A percentile compares a stretch with the other conserved stretches of the same genome.
These are phyloP conservation scores for Pseudozyma tsukubaensis DNA, from an alignment of 1,284 basidiomycete genomes.

Conservation along the genomic window DNA sequence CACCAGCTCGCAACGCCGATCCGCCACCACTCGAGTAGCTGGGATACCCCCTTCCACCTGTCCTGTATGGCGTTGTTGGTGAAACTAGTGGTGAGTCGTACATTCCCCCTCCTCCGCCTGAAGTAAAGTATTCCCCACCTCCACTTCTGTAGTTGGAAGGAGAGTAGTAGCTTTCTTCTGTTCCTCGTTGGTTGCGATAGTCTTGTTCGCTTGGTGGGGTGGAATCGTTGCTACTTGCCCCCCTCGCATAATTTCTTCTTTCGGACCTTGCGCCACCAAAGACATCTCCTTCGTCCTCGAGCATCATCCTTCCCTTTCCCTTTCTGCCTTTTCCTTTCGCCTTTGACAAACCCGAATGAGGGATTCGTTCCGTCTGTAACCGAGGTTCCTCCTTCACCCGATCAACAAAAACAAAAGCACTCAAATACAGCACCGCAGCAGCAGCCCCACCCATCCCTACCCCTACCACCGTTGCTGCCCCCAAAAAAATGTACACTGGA, in stretches of 20 bases:
- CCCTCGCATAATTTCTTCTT: too few relatives aligned
- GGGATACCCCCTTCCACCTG: slow-evolving; percentile 1
- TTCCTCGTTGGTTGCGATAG: not conserved
- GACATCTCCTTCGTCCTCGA: not conserved
- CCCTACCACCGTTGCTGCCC: slow-evolving; percentile 36
- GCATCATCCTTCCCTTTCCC: not conserved
- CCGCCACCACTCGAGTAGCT: not conserved
- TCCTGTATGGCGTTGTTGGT: slow-evolving; percentile 8
- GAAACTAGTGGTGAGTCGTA: slow-evolving; percentile 10
- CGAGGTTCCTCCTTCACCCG: not conserved
- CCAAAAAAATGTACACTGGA: slow-evolving; percentile 52
- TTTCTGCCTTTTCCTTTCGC: not conserved
- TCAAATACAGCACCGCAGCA: slow-evolving; percentile 28
- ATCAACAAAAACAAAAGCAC: slow-evolving; percentile 43
- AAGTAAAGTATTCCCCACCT: slow-evolving; percentile 4
- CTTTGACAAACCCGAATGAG: too few relatives aligned
- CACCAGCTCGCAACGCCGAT: slow-evolving; percentile 13
- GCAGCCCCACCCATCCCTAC: slow-evolving; percentile 27
- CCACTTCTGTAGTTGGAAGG: not conserved
- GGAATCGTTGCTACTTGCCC: not conserved
- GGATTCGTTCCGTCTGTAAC: too few relatives aligned
- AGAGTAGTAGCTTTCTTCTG: not conserved
- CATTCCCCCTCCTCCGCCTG: not conserved
- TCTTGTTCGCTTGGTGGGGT: slow-evolving; percentile 2
- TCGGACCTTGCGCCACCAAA: not conserved